Base-by-base conservation (phyloP, 2,329 filamentous ascomycete species). In the Diaporthe sp. region DNA sequence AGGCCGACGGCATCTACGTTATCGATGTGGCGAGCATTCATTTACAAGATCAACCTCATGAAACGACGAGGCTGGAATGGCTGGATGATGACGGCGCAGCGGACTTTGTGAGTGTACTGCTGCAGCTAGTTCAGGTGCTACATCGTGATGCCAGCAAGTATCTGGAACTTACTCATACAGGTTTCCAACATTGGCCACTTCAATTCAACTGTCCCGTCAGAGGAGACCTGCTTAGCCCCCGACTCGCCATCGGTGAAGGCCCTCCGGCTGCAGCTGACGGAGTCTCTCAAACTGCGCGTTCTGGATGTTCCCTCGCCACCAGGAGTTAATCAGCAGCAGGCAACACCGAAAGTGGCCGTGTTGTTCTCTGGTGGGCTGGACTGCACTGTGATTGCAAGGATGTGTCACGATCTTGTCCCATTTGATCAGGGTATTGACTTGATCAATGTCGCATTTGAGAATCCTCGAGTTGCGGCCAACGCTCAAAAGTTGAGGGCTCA, bases 361-460 rank as follows among this genome's bases (percentile, higher is more conserved):
- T 86, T 99, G 0, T 99, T 98, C 82, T 99, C 97, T 0, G 97
- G 97, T 2, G 97, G 97, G 0, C 89, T 99, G 9, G 97, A 99
- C 82, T 98, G 97, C 81, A 96, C 96, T 0, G 87, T 98, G 0
- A 87, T 99, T 66, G 96, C 96, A 30, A 91, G 95, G 57, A 84
- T 98, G 33, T 87, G 90, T 15, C 94, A 98, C 81, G 93, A 97
- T 17, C 83, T 97, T 3, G 82, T 98, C 2, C 93, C 94, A 0
- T 19, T 81, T 0, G 83, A 88, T 5, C 92, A 97, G 79, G 86
- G 89, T 1, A 92, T 99, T 76, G 97, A 98, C 80, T 87, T 99
- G 12, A 89, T 99, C 77, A 99, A 99, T 78, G 96, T 99, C 60
- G 97, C 96, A 0, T 99, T 99, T 80, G 95, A 99, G 82, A 99